Percentiles rank a stretch among this genome's conserved stretches.
Conservation (phyloP, 257 asterid genomes). For the Ballota nigra region DNA sequence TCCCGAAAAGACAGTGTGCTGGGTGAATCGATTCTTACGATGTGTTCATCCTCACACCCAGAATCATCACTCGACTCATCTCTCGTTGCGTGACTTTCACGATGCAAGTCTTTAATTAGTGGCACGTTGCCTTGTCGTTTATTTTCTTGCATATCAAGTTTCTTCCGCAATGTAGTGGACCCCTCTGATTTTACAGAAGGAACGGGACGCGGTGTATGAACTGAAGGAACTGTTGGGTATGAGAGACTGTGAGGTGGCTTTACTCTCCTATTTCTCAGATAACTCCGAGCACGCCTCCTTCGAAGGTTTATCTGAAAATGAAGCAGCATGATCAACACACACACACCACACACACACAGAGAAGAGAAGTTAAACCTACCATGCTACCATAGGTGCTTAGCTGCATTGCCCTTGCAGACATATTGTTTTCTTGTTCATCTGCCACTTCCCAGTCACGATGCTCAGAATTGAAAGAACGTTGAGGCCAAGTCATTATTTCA, state of each 20-base stretch:
- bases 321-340: slow-evolving; percentile 10
- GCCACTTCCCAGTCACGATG: slow-evolving; percentile 31
- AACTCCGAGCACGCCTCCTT: slow-evolving; percentile 34
- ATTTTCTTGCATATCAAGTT: slow-evolving; percentile 30
- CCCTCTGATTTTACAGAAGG: slow-evolving; percentile 74
- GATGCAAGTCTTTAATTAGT: background rate
- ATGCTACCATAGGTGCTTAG: slow-evolving; percentile 75
- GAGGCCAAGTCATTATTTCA: slow-evolving; percentile 79
- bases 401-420: slow-evolving; percentile 80
- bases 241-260: slow-evolving; percentile 58
- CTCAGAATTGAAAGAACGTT: slow-evolving; percentile 31
- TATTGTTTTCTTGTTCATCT: slow-evolving; percentile 36
- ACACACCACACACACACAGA: background rate
- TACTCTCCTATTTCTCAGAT: slow-evolving; percentile 27
- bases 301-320: slow-evolving; percentile 43
- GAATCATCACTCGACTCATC: slow-evolving; percentile 82
- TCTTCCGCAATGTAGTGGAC: slow-evolving; percentile 46
- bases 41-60: slow-evolving; percentile 74
- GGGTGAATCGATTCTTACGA: slow-evolving; percentile 76
- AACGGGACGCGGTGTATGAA: slow-evolving; percentile 34
- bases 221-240: slow-evolving; percentile 51
- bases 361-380: slow-evolving; percentile 38
- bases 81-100: slow-evolving; percentile 26
- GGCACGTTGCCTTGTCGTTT: slow-evolving; percentile 10
- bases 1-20: slow-evolving; percentile 63